Base-by-base conservation (phyloP, 2,329 filamentous ascomycete genomes). In the Botrytis squamosa region DNA sequence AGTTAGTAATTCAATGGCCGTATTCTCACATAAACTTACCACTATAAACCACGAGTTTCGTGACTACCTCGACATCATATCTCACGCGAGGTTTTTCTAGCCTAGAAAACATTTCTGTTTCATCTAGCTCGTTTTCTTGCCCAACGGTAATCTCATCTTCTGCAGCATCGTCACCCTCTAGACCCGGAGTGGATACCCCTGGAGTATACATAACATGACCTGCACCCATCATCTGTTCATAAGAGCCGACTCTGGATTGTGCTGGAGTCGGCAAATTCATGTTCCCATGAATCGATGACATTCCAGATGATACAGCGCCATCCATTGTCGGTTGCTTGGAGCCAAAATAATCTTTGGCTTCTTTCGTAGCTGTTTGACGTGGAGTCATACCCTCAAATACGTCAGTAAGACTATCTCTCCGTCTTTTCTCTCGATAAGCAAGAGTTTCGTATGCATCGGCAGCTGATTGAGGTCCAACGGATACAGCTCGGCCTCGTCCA, bases 51-150 rank as follows among this genome's bases (percentile, higher is more conserved):
- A 99, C 92, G 75, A 99, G 83, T 84, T 98, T 98, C 8, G 96
- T 98, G 55, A 99, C 92, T 57, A 99, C 95, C 83, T 99, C 96
- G n/a, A 98, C 95, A 83, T 99, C 96, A 80, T 98, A 99, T 78
- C 95, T 88, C 74, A 98, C 95, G 77, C 96, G 90, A 67, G 96
- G 94, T 83, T 92, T 93, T 76, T 94, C 91, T 72, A 98, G 86
- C 80, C 88, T 90, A 63, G 91, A 92, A 82, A 98, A 98, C 82
- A 98, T 91, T 81, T 97, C 92, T 77, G 87, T 88, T 81, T 94
- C 91, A 66, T 90, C 90, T 44, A 82, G 79, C 63, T 83, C 82
- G 40, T 88, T 86, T 63, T 88, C 84, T 67, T 86, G 84, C 38
- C 84, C 83, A 20, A 83, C 82, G 3, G 84, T 66, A 38, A 81